Evolutionary conservation across 352 stramenopile species (phyloP).

Genomic region (Globisporangium mamillatum): DNA sequence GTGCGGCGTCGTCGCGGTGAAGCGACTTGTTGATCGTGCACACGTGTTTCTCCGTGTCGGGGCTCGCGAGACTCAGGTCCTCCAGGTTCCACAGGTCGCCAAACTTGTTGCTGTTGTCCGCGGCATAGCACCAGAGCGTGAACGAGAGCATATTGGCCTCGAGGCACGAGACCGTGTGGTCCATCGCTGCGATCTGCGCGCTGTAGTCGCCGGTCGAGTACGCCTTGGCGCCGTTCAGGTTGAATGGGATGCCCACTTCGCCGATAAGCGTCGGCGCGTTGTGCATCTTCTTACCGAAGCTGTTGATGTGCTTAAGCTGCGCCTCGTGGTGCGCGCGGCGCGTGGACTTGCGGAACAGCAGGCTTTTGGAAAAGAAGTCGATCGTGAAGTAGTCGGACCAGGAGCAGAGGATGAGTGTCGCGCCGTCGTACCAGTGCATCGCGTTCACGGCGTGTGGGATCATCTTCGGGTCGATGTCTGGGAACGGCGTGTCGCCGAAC

Average conservation of each 20-base stretch:
- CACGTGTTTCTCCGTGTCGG: slow-evolving; percentile 16
- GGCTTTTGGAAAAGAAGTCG: slow-evolving; percentile 55
- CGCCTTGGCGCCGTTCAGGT: slow-evolving; percentile 50
- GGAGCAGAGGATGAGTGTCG: slow-evolving; percentile 78
- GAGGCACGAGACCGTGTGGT: slow-evolving; percentile 73
- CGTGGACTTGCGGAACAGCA: slow-evolving; percentile 61
- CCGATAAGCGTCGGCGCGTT: slow-evolving; percentile 64
- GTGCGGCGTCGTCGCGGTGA: slow-evolving; percentile 39
- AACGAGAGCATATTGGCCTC: slow-evolving; percentile 79
- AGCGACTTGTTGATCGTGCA: background rate
- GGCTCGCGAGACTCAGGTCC: slow-evolving; percentile 80
- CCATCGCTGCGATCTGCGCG: slow-evolving; percentile 49
- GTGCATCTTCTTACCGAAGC: slow-evolving; percentile 50
- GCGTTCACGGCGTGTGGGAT: slow-evolving; percentile 75
- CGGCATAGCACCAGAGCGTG: slow-evolving; percentile 91
- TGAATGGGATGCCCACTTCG: slow-evolving; percentile 73
- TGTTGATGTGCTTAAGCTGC: slow-evolving; percentile 58
- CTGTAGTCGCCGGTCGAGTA: slow-evolving; percentile 48
- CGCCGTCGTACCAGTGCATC: slow-evolving; percentile 90
- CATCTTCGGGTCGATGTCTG: slow-evolving; percentile 48
- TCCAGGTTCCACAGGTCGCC: slow-evolving; percentile 89
- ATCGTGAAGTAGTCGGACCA: slow-evolving; percentile 77
- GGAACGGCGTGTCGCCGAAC: slow-evolving; percentile 61
- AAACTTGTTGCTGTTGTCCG: slow-evolving; percentile 72
- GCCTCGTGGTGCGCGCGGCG: slow-evolving; percentile 36